A percentile compares a stretch with the other conserved stretches of the same genome.
phyloP scores from a whole-genome alignment of 2,329 filamentous ascomycete species.

The Talaromyces sp. region DNA sequence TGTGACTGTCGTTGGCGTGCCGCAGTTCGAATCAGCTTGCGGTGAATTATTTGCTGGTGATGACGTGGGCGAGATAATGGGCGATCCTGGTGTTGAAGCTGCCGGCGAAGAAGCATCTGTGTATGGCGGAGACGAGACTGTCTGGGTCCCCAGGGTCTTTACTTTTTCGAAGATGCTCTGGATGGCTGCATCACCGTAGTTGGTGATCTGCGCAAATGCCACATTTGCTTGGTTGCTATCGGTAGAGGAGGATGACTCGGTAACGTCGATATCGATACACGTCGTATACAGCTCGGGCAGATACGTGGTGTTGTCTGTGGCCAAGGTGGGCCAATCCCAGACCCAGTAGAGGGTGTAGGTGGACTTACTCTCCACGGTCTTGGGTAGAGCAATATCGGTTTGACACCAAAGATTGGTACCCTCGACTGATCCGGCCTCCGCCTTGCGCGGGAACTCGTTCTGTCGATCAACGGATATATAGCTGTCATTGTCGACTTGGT shows the following conservation, averaged over 20 bases:
- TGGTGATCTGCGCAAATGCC: not conserved
- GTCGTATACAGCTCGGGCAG: slow-evolving; percentile 43
- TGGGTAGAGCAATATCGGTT: slow-evolving; percentile 69
- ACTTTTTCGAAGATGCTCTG: not conserved
- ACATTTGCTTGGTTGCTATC: not conserved
- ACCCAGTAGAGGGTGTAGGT: slow-evolving; percentile 88
- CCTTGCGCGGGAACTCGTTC: slow-evolving; percentile 45
- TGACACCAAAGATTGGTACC: slow-evolving; percentile 70
- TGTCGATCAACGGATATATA: slow-evolving; percentile 56
- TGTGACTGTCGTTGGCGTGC: not conserved
- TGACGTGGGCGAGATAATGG: not conserved
- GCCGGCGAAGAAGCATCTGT: not conserved
- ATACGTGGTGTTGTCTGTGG: slow-evolving; percentile 23
- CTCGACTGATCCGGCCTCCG: slow-evolving; percentile 42
- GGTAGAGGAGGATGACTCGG: slow-evolving; percentile 12
- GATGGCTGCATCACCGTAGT: slow-evolving; percentile 8
- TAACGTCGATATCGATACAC: slow-evolving; percentile 44
- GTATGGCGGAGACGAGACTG: not conserved
- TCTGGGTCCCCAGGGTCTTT: not conserved
- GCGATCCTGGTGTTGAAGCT: not conserved
- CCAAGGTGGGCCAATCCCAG: slow-evolving; percentile 77
- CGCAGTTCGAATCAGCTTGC: not conserved
- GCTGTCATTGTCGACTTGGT: slow-evolving; percentile 60
- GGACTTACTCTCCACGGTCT: slow-evolving; percentile 54
- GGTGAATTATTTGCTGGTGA: not conserved